phyloP scores from a whole-genome alignment of 1,284 basidiomycete genomes.

The Xerocomus amazonicus region DNA sequence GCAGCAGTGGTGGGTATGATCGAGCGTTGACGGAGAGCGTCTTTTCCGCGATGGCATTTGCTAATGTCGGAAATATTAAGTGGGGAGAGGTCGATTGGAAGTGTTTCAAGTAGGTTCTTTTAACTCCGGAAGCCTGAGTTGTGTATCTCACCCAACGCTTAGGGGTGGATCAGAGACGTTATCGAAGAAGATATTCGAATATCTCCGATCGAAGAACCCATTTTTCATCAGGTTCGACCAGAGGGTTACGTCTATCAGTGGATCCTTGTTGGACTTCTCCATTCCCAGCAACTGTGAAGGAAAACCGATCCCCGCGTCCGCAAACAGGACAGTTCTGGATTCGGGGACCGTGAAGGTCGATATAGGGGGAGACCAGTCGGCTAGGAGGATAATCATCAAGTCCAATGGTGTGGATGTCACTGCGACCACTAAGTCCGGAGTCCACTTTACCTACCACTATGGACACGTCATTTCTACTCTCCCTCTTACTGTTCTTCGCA shows the following conservation, averaged over 20 bases:
- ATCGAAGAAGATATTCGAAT: constrained; percentile 15
- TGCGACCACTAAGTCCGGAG: too few relatives aligned
- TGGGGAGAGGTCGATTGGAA: constrained; percentile 19
- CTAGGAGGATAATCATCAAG: too few relatives aligned
- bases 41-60: constrained; percentile 13
- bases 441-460: too few relatives aligned
- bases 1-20: constrained; percentile 16
- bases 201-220: constrained; percentile 3
- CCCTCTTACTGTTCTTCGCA: too few relatives aligned
- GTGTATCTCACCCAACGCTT: too few relatives aligned
- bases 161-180: constrained; percentile 24
- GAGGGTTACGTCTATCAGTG: constrained; percentile 7
- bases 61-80: neutral
- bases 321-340: too few relatives aligned
- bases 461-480: too few relatives aligned
- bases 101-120: constrained; percentile 15
- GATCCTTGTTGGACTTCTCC: neutral
- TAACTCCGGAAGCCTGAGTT: too few relatives aligned
- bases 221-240: constrained; percentile 2
- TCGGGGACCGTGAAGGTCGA: too few relatives aligned
- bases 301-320: too few relatives aligned
- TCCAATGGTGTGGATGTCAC: too few relatives aligned
- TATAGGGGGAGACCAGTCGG: too few relatives aligned
- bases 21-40: constrained; percentile 13
- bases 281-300: neutral